Evolutionary conservation across 345 rosid genomes (phyloP), one percentile per base, ranked within the genome.

Genomic region (Excoecaria cochinchinensis): DNA sequence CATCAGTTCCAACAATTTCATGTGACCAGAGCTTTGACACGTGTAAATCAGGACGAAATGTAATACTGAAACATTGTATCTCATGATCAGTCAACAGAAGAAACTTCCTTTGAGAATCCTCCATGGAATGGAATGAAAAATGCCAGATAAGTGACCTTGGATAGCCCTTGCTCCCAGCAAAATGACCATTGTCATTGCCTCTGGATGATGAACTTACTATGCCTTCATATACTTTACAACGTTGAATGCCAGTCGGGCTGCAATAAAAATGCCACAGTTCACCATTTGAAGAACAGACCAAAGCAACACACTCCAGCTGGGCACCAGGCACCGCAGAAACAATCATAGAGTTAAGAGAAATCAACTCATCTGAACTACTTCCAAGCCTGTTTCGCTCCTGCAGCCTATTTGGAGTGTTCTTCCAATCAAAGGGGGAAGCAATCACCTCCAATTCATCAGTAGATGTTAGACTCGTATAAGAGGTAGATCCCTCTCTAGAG

Each of bases 111-210:
- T 74, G 80, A 64, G 82, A 76, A 56, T 89, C 88, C 70, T 83
- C 77, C 22, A 67, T 47, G 25, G 88, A 80, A 71, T 69, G 65
- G 36, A 50, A 62, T 0, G 85, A 60, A 78, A 80, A 85, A 21
- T 89, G 85, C 97, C 98, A 95, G 17, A 85, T 70, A 40, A 91
- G 84, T 24, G 99, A 91, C 84, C 98, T 88, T 19, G 91, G 92
- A 77, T 93, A 90, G 6, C 97, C 97, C 85, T 83, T 89, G 78
- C 83, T 73, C 61, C 82, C 59, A 10, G 60, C 70, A 77, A 59
- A 73, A 62, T 74, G 85, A 64, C 85, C 81, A 76, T 39, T 64
- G 62, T 83, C 85, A 75, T 72, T 76, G n/a, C 79, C 81, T 58
- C 78, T 83, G 40, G 86, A 87, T 46, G 82, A 79, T 72, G 77